A percentile compares a stretch with the other conserved stretches of the same genome.
Conservation (phyloP, 176 grass and related monocot genomes). For the Raddia distichophylla region DNA sequence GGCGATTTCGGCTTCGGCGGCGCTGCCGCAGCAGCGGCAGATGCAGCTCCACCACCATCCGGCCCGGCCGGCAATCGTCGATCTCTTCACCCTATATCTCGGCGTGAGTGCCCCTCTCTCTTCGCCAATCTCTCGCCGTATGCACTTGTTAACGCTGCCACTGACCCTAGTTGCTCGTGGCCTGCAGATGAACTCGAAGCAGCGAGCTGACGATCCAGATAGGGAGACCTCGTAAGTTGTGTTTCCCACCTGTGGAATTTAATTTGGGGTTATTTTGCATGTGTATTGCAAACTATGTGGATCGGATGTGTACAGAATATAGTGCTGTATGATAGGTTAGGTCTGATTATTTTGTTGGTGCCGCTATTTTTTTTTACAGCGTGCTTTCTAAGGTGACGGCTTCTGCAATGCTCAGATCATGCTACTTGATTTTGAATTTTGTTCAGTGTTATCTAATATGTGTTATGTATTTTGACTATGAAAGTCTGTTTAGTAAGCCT, state of each 20-base stretch:
- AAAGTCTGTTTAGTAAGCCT: slow-evolving; percentile 19
- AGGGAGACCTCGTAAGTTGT: slow-evolving; percentile 70
- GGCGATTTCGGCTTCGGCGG: slow-evolving; percentile 38
- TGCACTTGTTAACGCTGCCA: background rate
- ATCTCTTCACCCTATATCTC: slow-evolving; percentile 97
- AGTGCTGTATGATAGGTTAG: slow-evolving; percentile 5
- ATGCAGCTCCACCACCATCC: slow-evolving; percentile 73
- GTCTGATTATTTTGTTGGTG: background rate
- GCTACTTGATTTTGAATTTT: slow-evolving; percentile 7
- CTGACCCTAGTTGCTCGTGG: slow-evolving; percentile 33
- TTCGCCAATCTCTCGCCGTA: background rate
- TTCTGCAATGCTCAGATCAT: background rate
- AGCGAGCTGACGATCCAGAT: slow-evolving; percentile 68
- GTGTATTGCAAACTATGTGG: background rate
- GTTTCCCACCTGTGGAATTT: background rate
- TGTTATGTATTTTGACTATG: slow-evolving; percentile 9
- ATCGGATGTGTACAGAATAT: background rate
- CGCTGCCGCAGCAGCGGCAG: slow-evolving; percentile 49
- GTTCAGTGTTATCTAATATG: slow-evolving; percentile 14
- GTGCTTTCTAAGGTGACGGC: background rate
- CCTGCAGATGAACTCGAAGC: slow-evolving; percentile 80
- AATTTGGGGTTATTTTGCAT: background rate
- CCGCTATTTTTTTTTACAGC: slow-evolving; percentile 9
- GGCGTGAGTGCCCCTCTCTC: slow-evolving; percentile 56
- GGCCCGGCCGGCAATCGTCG: slow-evolving; percentile 62